These are phyloP conservation scores for Sphaerosporella brunnea DNA, from an alignment of 495 filamentous ascomycete species.

Conservation along the genomic window DNA sequence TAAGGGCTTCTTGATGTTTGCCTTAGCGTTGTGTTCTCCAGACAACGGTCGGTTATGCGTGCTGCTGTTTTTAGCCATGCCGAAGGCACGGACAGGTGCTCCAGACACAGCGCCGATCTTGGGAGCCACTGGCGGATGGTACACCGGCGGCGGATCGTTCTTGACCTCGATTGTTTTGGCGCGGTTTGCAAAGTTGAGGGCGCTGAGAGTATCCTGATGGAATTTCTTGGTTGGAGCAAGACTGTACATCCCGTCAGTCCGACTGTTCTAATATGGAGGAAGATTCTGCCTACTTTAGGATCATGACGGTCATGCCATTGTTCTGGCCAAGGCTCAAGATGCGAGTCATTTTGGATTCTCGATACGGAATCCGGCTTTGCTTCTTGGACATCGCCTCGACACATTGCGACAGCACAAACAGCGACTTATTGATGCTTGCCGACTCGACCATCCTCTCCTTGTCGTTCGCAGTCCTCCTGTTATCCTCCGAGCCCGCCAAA, in stretches of 20 bases:
- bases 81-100: constrained; percentile 15
- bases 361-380: constrained; percentile 69
- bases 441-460: constrained; percentile 79
- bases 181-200: constrained; percentile 83
- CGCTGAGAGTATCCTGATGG: constrained; percentile 84
- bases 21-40: constrained; percentile 4
- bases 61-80: constrained; percentile 15
- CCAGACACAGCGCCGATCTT: constrained; percentile 3
- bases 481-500: constrained; percentile 91
- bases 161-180: constrained; percentile 93
- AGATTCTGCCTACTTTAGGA: constrained; percentile 42
- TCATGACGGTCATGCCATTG: constrained; percentile 90
- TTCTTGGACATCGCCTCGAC: constrained; percentile 83
- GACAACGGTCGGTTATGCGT: constrained; percentile 1
- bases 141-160: constrained; percentile 26
- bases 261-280: no score
- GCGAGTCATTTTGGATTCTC: constrained; percentile 93
- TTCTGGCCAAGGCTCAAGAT: constrained; percentile 89
- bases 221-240: constrained; percentile 67
- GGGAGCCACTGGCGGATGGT: constrained; percentile 6
- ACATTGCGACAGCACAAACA: constrained; percentile 89
- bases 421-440: constrained; percentile 94
- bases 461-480: constrained; percentile 81
- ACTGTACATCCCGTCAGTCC: no score
- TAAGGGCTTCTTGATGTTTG: neutral